Evolutionary conservation across 1,139 yeast genomes (phyloP).

Genomic region (Wickerhamiella infanticola): DNA sequence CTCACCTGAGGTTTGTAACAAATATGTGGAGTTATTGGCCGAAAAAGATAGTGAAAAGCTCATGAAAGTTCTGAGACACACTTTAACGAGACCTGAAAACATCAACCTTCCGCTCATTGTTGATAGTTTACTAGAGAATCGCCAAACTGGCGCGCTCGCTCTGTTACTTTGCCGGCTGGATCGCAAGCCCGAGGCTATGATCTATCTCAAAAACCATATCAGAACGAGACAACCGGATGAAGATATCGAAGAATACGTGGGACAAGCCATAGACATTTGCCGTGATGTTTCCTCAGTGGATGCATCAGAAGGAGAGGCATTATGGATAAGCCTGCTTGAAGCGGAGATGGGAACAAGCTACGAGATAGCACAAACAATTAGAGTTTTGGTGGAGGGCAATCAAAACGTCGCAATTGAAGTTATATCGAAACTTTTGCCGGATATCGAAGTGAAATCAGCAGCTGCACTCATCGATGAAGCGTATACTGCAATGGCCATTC

Average conservation of each 20-base stretch:
- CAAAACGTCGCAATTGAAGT: constrained; percentile 3
- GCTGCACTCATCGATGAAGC: constrained; percentile 34
- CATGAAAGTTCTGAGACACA: constrained; percentile 13
- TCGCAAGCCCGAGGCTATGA: constrained; percentile 22
- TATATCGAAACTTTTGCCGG: constrained; percentile 4
- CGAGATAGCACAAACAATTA: not conserved
- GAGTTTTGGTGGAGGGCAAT: not conserved
- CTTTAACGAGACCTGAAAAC: constrained; percentile 17
- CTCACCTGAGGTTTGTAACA: constrained; percentile 10
- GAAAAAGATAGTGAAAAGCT: constrained; percentile 13
- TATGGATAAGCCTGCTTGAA: constrained; percentile 21
- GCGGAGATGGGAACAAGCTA: constrained; percentile 17
- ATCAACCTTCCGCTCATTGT: constrained; percentile 21
- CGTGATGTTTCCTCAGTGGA: constrained; percentile 4
- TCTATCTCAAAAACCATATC: constrained; percentile 17
- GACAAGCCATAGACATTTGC: constrained; percentile 19
- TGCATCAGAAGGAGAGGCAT: constrained; percentile 11
- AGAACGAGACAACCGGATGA: constrained; percentile 4
- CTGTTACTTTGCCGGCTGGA: constrained; percentile 17
- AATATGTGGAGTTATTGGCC: constrained; percentile 18
- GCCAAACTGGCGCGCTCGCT: constrained; percentile 20
- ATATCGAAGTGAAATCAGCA: constrained; percentile 1
- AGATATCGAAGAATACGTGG: constrained; percentile 14
- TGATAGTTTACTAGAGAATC: constrained; percentile 17
- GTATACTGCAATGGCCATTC: constrained; percentile 49